A percentile compares a stretch with the other conserved stretches of the same genome.
phyloP scores from a whole-genome alignment of 2,329 filamentous ascomycete genomes.

The Curvularia spicifera region DNA sequence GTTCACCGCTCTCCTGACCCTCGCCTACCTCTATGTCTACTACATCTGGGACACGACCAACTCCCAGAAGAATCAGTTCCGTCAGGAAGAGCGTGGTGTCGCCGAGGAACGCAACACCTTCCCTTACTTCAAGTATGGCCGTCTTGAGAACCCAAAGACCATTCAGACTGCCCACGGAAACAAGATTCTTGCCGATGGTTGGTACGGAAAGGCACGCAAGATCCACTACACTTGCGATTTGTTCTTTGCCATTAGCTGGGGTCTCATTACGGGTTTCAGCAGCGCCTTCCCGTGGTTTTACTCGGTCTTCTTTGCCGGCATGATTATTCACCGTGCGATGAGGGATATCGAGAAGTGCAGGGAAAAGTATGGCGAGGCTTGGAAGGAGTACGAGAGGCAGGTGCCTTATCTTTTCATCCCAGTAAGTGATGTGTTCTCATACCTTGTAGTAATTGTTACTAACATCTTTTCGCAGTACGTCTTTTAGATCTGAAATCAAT shows the following conservation, averaged over 20 bases:
- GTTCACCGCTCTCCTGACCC: conserved; percentile 69
- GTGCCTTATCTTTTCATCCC: conserved; percentile 89
- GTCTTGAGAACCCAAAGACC: conserved; percentile 77
- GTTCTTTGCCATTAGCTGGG: conserved; percentile 80
- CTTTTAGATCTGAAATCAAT: neutral
- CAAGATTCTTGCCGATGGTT: conserved; percentile 81
- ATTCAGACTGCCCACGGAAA: conserved; percentile 77
- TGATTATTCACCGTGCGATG: conserved; percentile 79
- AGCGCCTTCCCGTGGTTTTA: conserved; percentile 92
- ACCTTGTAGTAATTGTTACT: no score
- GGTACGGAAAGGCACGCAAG: conserved; percentile 77
- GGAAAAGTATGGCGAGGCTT: conserved; percentile 80
- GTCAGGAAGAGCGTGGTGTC: conserved; percentile 77
- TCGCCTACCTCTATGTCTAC: conserved; percentile 81
- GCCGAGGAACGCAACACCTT: conserved; percentile 75
- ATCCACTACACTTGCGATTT: conserved; percentile 82
- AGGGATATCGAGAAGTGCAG: conserved; percentile 79
- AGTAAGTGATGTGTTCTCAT: conserved; percentile 36
- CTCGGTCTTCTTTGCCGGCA: conserved; percentile 76
- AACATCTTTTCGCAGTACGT: conserved; percentile 8
- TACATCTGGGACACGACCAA: conserved; percentile 93
- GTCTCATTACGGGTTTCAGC: conserved; percentile 78
- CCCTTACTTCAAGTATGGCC: conserved; percentile 89
- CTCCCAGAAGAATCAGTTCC: conserved; percentile 92
- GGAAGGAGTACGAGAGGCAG: conserved; percentile 78